A percentile compares a stretch with the other conserved stretches of the same genome.
phyloP scores from a whole-genome alignment of 257 asterid genomes.

The Solanum bulbocastanum region DNA sequence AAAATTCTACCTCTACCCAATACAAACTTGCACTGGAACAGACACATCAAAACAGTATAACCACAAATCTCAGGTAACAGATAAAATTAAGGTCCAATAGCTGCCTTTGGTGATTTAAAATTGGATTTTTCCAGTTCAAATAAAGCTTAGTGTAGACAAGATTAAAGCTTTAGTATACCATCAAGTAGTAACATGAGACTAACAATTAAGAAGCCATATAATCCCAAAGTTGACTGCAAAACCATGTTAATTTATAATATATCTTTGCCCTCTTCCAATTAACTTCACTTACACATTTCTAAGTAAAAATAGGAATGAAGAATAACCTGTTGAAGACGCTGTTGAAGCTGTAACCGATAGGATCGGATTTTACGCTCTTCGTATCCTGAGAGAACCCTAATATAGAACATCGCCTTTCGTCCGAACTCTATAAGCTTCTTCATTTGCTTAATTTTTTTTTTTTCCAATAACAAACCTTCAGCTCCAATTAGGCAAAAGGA shows the following conservation, averaged over 20 bases:
- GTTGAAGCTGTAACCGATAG: conserved; percentile 59
- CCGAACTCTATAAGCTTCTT: neutral
- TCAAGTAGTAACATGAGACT: neutral
- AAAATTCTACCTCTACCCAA: neutral
- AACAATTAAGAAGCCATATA: neutral
- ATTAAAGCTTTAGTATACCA: neutral
- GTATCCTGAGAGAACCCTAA: conserved; percentile 68
- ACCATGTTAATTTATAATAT: neutral
- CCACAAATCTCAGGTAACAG: neutral
- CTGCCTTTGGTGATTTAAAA: neutral
- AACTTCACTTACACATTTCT: neutral
- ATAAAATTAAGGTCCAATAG: neutral
- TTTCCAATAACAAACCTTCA: neutral
- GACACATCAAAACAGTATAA: neutral
- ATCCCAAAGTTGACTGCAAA: neutral
- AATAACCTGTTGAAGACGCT: conserved; percentile 60
- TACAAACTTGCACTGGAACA: neutral
- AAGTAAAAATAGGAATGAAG: neutral
- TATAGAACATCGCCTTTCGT: neutral
- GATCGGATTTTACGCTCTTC: conserved; percentile 87
- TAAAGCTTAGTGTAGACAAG: neutral
- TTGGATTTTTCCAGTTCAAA: neutral
- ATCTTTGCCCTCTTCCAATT: neutral
- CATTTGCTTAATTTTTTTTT: neutral
- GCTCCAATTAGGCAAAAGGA: neutral